Evolutionary conservation across 352 stramenopile genomes (phyloP).

Genomic region (Aphanomyces cochlioides): DNA sequence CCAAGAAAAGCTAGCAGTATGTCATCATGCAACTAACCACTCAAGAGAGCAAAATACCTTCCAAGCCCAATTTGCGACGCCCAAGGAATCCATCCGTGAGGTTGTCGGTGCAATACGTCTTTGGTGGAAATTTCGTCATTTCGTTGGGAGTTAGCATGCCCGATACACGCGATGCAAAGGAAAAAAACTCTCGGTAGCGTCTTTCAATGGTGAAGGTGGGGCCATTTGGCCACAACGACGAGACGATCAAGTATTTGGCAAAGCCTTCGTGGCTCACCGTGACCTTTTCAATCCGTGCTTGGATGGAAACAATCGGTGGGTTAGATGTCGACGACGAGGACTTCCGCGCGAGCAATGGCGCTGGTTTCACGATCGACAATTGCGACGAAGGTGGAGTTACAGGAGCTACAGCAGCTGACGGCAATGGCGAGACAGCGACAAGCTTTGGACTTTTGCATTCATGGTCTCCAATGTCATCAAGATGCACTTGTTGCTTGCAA

Average conservation of each 20-base stretch:
- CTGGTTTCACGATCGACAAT: not conserved
- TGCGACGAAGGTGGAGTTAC: not conserved
- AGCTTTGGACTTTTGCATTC: constrained; percentile 1
- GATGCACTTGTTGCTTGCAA: constrained; percentile 26
- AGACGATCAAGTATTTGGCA: constrained; percentile 20
- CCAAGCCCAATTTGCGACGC: constrained; percentile 56
- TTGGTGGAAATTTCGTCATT: constrained; percentile 57
- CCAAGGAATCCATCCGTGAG: constrained; percentile 54
- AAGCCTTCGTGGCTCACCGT: not conserved
- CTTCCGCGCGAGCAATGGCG: constrained; percentile 17
- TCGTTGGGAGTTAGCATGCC: constrained; percentile 51
- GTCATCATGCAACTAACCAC: not conserved
- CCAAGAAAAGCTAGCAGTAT: constrained; percentile 48
- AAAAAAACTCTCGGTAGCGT: constrained; percentile 75
- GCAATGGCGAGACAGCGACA: not conserved
- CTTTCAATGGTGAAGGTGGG: constrained; percentile 54
- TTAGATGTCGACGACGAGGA: not conserved
- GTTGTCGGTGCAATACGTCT: constrained; percentile 51
- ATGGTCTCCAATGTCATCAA: constrained; percentile 29
- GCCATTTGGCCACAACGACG: constrained; percentile 20
- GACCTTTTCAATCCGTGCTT: constrained; percentile 14
- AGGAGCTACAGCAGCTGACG: not conserved
- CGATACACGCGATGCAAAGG: constrained; percentile 55
- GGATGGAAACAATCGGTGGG: constrained; percentile 1
- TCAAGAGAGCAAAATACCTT: constrained; percentile 28